Conservation (phyloP, 495 filamentous ascomycete genomes). For the Penicillium ochrochloron region DNA sequence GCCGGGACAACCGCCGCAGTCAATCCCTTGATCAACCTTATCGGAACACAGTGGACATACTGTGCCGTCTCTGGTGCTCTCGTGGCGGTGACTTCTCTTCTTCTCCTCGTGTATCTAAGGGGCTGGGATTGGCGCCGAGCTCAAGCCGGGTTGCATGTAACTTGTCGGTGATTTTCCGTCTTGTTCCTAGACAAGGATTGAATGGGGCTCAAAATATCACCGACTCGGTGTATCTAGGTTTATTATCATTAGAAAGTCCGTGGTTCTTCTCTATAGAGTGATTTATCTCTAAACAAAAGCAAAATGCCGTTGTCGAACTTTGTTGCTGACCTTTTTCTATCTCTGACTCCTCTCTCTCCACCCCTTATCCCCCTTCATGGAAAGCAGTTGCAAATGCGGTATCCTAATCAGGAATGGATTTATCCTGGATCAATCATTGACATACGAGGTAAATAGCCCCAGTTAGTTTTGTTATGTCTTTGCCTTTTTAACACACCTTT, state of each 20-base stretch:
- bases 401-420: constrained; percentile 20
- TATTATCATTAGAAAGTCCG: background rate
- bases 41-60: constrained; percentile 30
- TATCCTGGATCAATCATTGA: constrained; percentile 20
- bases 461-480: constrained; percentile 5
- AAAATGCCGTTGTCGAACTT: background rate
- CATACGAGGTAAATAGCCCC: constrained; percentile 9
- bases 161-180: constrained; percentile 1
- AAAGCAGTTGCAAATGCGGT: constrained; percentile 21
- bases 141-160: background rate
- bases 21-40: constrained; percentile 55
- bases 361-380: background rate
- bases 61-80: constrained; percentile 22
- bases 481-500: background rate
- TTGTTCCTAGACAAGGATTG: background rate
- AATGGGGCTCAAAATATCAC: background rate
- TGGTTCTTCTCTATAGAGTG: background rate
- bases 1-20: constrained; percentile 64
- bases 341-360: background rate
- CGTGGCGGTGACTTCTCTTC: constrained; percentile 18
- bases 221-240: background rate
- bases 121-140: constrained; percentile 23
- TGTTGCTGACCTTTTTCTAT: background rate
- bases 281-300: background rate
- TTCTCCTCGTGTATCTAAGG: constrained; percentile 27